Conservation (phyloP, 176 grass and related monocot genomes). For the Triticum urartu region DNA sequence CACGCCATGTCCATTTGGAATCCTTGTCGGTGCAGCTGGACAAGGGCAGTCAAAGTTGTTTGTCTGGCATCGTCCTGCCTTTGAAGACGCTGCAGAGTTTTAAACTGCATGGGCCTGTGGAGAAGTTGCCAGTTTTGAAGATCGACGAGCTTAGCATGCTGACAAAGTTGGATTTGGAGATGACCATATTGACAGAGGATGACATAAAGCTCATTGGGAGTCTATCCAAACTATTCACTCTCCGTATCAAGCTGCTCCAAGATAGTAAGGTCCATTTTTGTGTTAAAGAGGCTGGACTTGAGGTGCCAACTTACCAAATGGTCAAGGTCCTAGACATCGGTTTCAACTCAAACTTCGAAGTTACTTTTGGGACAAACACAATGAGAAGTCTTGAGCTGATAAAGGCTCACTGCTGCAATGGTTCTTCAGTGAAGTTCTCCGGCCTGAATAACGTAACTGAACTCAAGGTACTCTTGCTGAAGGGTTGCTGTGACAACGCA, state of each 20-base stretch:
- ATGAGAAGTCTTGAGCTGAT: background rate
- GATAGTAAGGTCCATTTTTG: background rate
- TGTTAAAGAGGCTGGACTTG: background rate
- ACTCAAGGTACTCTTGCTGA: too few species aligned
- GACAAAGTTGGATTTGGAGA: background rate
- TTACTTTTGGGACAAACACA: fast-evolving
- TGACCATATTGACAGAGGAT: background rate
- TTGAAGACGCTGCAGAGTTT: background rate
- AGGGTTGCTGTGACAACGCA: too few species aligned
- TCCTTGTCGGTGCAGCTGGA: background rate
- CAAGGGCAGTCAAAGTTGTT: background rate
- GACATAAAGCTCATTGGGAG: fast-evolving
- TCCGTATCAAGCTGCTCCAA: background rate
- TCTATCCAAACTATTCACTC: background rate
- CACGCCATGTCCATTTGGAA: background rate
- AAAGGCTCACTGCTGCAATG: background rate
- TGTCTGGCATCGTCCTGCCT: background rate
- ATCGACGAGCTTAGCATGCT: background rate
- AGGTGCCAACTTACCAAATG: background rate
- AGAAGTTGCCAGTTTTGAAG: background rate
- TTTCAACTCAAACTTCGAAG: background rate
- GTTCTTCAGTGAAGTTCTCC: too few species aligned
- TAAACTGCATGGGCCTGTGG: background rate
- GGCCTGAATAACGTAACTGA: too few species aligned
- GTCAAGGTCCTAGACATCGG: background rate